Base-by-base conservation (phyloP, 495 filamentous ascomycete genomes). In the Hypoxylon trugodes region DNA sequence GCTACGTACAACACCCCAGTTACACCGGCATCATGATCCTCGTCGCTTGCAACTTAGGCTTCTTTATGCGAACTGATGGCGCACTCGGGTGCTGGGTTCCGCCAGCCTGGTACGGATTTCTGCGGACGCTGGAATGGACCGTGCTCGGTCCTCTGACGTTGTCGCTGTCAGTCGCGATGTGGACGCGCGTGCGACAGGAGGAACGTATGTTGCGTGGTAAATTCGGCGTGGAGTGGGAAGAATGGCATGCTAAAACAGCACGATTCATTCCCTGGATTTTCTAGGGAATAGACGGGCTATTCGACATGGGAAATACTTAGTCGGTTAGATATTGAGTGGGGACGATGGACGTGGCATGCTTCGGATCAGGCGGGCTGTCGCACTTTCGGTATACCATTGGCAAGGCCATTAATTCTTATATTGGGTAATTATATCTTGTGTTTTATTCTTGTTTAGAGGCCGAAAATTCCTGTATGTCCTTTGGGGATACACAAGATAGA, bases 1-100 rank as follows among this genome's bases (percentile, higher is more conserved):
- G 53, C 10, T 80, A 74, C 57, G 61, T 83, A 9, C 81, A 81
- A 52, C 78, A 85, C 59, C 79, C 81, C 2, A 80, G 79, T 38
- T 85, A 83, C 28, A 74, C 75, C 2, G 77, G 76, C 0, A 24
- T 74, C 2, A 12, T 61, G 9, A 19, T 64, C 2, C 19, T 73
- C 4, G 12, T 66, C 12, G 15, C 45, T 1, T 59, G 59, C 16
- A 58, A 59, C 16, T n/a, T 75, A 40, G 61, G 70, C 18, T 16
- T 64, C 13, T 21, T 69, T 19, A 71, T 60, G 1, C 25, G 68
- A 16, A 16, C 33, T 4, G 64, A 66, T 2, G 55, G 77, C 5
- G 73, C 63, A 30, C 24, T 76, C 16, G 60, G 74, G 9, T 77
- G 77, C 61, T 78, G 76, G 68, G 69, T 66, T 1, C 54, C 70